Base-by-base conservation (phyloP, 345 rosid species). In the Erysimum cheiranthoides region DNA sequence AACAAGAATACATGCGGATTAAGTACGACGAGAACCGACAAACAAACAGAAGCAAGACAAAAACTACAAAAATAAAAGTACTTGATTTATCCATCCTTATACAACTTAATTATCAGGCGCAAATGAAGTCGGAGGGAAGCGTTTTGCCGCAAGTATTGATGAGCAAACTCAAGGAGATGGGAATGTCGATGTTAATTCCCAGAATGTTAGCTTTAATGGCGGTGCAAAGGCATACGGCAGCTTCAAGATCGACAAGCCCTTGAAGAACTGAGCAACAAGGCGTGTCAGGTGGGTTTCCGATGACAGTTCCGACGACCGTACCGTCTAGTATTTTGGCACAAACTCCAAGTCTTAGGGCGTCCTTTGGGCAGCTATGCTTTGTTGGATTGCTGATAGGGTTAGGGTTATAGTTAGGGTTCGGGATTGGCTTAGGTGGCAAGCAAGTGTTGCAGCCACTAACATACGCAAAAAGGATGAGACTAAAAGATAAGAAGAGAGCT, bases 121-220 rank as follows among this genome's bases (percentile, higher is more conserved):
- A 90, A 50, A 84, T 79, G 70, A 85, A 90, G 68, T 81, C 88
- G 63, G 96, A 87, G 6, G 96, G 93, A n/a, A 88, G 87, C 39
- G 75, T 62, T 81, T 84, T 88, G 62, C 93, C 93, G 39, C 93
- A 90, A 47, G 88, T 83, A 79, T 82, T 91, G 60, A 91, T 71
- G 36, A 88, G 90, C 82, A 88, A 82, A 77, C 88, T 90, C 69
- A 91, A 68, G 0, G 92, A 85, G 36, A 89, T 82, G 10, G 92
- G 90, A 32, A 86, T 84, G 32, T 89, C 62, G 46, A 91, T 82
- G 77, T 87, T 79, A 64, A 86, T 85, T 42, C 93, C 90, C 1
- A 87, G 85, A 54, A 87, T 57, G 68, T 89, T 85, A 68, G 94
- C 94, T 75, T 86, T 89, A 72, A 89, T 87, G 76, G 90, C 92